Evolutionary conservation across 2,329 filamentous ascomycete genomes (phyloP), one percentile per base, ranked within the genome.

Genomic region (Podosphaera aphanis): DNA sequence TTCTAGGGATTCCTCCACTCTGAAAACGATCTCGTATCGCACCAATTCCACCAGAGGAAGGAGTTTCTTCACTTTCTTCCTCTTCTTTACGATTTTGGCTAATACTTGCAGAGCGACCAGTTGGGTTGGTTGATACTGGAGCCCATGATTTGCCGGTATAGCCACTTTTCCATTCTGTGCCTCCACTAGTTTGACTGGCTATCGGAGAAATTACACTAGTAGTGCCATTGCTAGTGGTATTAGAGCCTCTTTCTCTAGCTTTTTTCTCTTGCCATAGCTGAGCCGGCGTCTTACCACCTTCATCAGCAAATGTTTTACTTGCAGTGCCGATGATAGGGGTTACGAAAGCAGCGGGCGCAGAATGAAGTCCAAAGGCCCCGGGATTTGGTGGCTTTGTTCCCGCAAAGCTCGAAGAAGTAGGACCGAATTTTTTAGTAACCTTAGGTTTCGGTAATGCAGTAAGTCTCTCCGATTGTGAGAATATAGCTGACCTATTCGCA

Each of bases 231-330:
- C 70, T 64, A 44, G 60, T 65, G 36, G 65, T 66, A 40, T 72
- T 77, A 20, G 61, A 53, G 19, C 71, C 75, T 48, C 78, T 71
- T 60, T 90, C 77, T 49, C 77, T 78, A 33, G 83, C 88, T 67
- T 95, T 95, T 67, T 86, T 93, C 67, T 98, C 90, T 0, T 88
- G 88, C 90, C 90, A 98, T 31, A 93, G 65, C 62, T 98, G 90
- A 25, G 90, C 86, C 5, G 90, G 90, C 4, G 90, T 95, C 68
- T 95, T 98, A 50, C 90, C 90, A 51, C 82, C 86, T 61, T 92
- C 69, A 53, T 94, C 86, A 15, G 90, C 90, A 66, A 95, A 98
- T 0, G 85, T 93, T 57, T 84, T 78, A 64, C 84, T 92, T 33
- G 86, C 85, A 52, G 75, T 71, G 21, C 84, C 85, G 21, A 93